Evolutionary conservation across 306 rosid species (phyloP).

Genomic region (Betula pendula): DNA sequence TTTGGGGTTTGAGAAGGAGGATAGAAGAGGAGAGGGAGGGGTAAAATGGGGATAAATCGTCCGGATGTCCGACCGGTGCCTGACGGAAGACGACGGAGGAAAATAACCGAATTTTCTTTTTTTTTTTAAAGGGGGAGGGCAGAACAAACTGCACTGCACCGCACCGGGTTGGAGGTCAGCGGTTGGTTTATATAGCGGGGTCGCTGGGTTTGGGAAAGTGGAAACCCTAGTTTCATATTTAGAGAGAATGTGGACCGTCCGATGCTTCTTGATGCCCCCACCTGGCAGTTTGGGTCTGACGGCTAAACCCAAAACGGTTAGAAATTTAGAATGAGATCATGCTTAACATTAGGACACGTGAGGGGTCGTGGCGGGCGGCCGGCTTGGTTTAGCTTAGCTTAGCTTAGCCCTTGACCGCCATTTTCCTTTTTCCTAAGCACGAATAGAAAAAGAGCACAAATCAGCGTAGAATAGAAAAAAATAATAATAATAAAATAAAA

Average conservation of each 20-base stretch:
- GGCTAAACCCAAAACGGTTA: conserved; percentile 1
- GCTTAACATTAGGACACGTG: neutral
- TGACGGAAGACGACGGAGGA: neutral
- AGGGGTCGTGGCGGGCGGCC: neutral
- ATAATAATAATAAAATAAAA: too few relatives aligned
- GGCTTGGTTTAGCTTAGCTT: too few relatives aligned
- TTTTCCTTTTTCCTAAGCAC: too few relatives aligned
- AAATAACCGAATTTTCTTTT: conserved; percentile 13
- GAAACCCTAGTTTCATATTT: conserved; percentile 45
- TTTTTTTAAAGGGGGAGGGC: conserved; percentile 54
- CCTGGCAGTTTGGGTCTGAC: conserved; percentile 11
- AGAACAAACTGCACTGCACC: conserved; percentile 70
- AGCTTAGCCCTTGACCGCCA: too few relatives aligned
- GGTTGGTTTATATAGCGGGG: conserved; percentile 32
- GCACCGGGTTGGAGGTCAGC: conserved; percentile 34
- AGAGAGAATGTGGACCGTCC: conserved; percentile 20
- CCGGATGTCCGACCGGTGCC: conserved; percentile 41
- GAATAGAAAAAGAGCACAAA: too few relatives aligned
- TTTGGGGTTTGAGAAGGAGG: conserved; percentile 17
- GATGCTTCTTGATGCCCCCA: conserved; percentile 13
- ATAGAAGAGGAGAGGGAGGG: conserved; percentile 11
- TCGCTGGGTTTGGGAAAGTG: neutral
- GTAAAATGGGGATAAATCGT: conserved; percentile 37
- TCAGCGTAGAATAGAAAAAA: too few relatives aligned
- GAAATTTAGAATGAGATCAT: neutral